Percentiles rank a stretch among this genome's conserved stretches.
These are phyloP conservation scores for Serendipita sp. DNA, from an alignment of 768 basidiomycete species.

Conservation along the genomic window DNA sequence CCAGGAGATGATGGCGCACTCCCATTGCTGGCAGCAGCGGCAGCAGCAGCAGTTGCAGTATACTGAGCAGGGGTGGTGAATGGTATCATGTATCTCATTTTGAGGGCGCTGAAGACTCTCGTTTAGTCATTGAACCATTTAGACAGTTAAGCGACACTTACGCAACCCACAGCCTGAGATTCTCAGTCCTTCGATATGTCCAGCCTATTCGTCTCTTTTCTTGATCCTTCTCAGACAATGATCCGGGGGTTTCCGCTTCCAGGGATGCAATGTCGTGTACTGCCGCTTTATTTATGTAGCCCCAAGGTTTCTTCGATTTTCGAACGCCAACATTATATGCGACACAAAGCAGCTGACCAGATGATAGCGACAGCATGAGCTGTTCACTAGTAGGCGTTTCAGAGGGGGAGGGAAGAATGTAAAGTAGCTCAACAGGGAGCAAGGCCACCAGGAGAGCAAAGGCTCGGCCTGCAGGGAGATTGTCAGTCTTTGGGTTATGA, in stretches of 20 bases:
- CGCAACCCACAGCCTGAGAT: slow-evolving; percentile 75
- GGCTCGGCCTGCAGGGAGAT: slow-evolving; percentile 36
- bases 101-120: slow-evolving; percentile 43
- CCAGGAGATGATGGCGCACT: slow-evolving; percentile 18
- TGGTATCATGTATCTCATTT: slow-evolving; percentile 64
- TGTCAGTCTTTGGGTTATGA: neutral
- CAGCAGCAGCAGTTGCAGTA: slow-evolving; percentile 15
- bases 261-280: slow-evolving; percentile 67
- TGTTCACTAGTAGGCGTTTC: slow-evolving; percentile 18
- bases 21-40: slow-evolving; percentile 14
- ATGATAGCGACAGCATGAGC: slow-evolving; percentile 45
- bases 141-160: slow-evolving; percentile 26
- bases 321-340: slow-evolving; percentile 74
- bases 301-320: slow-evolving; percentile 73
- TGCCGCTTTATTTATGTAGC: slow-evolving; percentile 59
- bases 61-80: slow-evolving; percentile 36
- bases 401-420: slow-evolving; percentile 22
- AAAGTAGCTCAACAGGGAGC: slow-evolving; percentile 41
- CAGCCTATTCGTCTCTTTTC: slow-evolving; percentile 39
- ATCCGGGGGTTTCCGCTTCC: slow-evolving; percentile 32
- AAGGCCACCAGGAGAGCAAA: slow-evolving; percentile 44
- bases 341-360: slow-evolving; percentile 64
- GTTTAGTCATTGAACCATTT: neutral
- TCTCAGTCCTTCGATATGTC: slow-evolving; percentile 79
- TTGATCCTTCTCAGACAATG: slow-evolving; percentile 20